Evolutionary conservation across 1,139 yeast species (phyloP).

Genomic region (Debaryomyces robertsiae): DNA sequence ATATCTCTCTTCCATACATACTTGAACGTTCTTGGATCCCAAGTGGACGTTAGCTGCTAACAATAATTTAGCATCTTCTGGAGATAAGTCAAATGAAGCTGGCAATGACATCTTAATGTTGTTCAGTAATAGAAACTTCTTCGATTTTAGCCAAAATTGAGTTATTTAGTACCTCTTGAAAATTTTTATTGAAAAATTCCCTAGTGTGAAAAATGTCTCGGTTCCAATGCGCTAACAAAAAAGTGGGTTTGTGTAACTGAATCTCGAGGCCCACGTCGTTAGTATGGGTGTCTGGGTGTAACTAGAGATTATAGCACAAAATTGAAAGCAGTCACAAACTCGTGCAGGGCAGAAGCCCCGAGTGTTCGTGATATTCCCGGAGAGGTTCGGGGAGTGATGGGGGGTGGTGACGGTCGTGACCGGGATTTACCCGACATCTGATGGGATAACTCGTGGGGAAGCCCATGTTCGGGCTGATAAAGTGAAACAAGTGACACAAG

Average conservation of each 20-base stretch:
- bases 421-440: no score
- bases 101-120: slow-evolving; percentile 69
- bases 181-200: slow-evolving; percentile 17
- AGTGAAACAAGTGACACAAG: not conserved
- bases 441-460: no score
- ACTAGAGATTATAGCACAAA: no score
- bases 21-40: slow-evolving; percentile 99
- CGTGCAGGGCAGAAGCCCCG: no score
- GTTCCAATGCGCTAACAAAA: slow-evolving; percentile 7
- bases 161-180: slow-evolving; percentile 14
- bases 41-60: slow-evolving; percentile 99
- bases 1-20: slow-evolving; percentile 43
- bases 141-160: slow-evolving; percentile 11
- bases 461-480: not conserved
- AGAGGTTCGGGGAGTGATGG: not conserved
- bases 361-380: not conserved
- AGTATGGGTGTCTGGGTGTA: not conserved
- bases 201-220: slow-evolving; percentile 7
- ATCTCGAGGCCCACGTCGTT: not conserved
- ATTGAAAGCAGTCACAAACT: no score
- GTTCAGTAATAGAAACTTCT: slow-evolving; percentile 13
- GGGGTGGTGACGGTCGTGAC: not conserved
- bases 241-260: not conserved
- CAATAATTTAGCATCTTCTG: slow-evolving; percentile 99
- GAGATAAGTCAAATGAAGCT: slow-evolving; percentile 90